Evolutionary conservation across 495 filamentous ascomycete genomes (phyloP).

Genomic region (Hypomontagnella submonticulosa): DNA sequence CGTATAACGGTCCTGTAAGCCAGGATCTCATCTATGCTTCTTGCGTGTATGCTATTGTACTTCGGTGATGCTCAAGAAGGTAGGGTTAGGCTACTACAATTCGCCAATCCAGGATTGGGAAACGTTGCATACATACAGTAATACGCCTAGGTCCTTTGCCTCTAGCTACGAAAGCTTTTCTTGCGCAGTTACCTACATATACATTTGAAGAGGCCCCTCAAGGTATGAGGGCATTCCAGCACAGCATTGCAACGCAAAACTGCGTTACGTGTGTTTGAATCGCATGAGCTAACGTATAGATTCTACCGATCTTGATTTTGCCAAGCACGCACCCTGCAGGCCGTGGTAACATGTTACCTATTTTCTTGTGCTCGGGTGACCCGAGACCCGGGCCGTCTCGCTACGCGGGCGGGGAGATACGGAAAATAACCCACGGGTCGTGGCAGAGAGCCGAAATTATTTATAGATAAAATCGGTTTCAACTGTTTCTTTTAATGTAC

Average conservation of each 20-base stretch:
- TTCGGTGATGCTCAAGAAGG: too few relatives aligned
- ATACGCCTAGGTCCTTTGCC: neutral
- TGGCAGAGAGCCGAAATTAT: neutral
- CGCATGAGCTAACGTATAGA: neutral
- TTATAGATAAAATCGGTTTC: neutral
- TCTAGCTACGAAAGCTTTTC: neutral
- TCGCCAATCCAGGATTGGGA: too few relatives aligned
- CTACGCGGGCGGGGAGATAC: conserved; percentile 12
- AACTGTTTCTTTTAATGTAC: too few relatives aligned
- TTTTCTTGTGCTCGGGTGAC: conserved; percentile 8
- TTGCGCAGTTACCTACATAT: too few relatives aligned
- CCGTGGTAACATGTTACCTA: neutral
- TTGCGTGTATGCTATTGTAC: neutral
- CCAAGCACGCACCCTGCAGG: neutral
- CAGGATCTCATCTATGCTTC: neutral
- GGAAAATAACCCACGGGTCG: neutral
- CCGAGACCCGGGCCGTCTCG: conserved; percentile 26
- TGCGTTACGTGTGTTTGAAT: conserved; percentile 13
- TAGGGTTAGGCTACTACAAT: too few relatives aligned
- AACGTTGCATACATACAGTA: too few relatives aligned
- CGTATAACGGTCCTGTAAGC: conserved; percentile 14
- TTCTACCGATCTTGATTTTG: conserved; percentile 1
- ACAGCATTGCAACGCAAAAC: conserved; percentile 7
- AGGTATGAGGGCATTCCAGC: neutral
- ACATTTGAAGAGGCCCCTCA: neutral